These are phyloP conservation scores for Suillus cothurnatus DNA, from an alignment of 768 basidiomycete species.

Conservation along the genomic window DNA sequence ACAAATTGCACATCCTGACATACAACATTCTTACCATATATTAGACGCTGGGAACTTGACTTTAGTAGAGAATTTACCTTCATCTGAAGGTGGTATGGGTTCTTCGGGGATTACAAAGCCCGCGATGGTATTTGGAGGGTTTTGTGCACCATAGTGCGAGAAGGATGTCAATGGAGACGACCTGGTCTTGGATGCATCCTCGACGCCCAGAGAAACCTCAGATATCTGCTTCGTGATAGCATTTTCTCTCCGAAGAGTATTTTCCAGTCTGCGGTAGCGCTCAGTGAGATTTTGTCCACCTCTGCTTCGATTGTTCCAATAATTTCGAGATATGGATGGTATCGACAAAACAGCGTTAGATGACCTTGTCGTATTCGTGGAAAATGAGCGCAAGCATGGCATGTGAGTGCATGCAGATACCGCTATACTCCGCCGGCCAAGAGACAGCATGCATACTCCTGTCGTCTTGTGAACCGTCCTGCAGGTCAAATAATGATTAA, in stretches of 20 bases:
- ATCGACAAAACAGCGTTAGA: not conserved
- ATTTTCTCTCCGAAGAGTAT: constrained; percentile 48
- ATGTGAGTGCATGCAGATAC: constrained; percentile 4
- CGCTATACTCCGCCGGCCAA: constrained; percentile 2
- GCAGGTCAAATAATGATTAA: not conserved
- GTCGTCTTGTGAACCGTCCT: not conserved
- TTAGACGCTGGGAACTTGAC: not conserved
- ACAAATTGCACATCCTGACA: constrained; percentile 93
- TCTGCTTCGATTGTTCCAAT: constrained; percentile 2
- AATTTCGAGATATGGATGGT: constrained; percentile 1
- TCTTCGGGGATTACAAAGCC: constrained; percentile 53
- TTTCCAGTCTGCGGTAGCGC: constrained; percentile 59
- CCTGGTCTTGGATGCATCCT: constrained; percentile 9
- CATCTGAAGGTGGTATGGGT: constrained; percentile 63
- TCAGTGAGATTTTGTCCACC: constrained; percentile 65
- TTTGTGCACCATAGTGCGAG: not conserved
- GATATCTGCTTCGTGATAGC: constrained; percentile 35
- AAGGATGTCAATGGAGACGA: not conserved
- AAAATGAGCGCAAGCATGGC: constrained; percentile 15
- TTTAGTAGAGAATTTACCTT: constrained; percentile 48
- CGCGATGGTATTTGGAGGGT: constrained; percentile 18
- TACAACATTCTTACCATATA: constrained; percentile 75
- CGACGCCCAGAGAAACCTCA: constrained; percentile 18
- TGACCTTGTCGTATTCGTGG: not conserved
- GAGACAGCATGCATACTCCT: constrained; percentile 23